Conservation (phyloP, 2,329 filamentous ascomycete species). For the Malbranchea zuffiana region DNA sequence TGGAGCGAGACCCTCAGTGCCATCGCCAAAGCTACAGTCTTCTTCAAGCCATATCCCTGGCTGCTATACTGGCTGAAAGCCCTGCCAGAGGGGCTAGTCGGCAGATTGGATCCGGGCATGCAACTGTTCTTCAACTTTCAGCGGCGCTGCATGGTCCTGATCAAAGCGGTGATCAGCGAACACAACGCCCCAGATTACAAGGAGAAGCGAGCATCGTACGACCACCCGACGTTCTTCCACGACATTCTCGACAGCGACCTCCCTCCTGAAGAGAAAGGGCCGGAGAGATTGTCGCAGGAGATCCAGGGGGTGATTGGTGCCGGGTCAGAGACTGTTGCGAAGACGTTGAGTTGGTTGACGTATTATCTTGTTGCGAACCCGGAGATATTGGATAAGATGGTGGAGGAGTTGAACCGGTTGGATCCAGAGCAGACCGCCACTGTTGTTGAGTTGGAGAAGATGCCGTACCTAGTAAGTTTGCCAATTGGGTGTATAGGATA, state of each 20-base stretch:
- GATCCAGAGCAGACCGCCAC: slow-evolving; percentile 17
- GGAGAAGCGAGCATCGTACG: slow-evolving; percentile 6
- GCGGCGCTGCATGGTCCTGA: slow-evolving; percentile 8
- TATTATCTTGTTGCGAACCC: slow-evolving; percentile 10
- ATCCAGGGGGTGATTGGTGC: slow-evolving; percentile 23
- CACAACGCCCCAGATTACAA: slow-evolving; percentile 5
- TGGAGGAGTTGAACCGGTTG: slow-evolving; percentile 17
- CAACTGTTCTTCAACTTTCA: slow-evolving; percentile 7
- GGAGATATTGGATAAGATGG: slow-evolving; percentile 9
- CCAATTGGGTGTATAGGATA: neutral
- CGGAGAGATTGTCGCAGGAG: slow-evolving; percentile 23
- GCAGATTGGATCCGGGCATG: slow-evolving; percentile 9
- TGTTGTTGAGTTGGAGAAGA: slow-evolving; percentile 26
- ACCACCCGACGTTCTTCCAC: slow-evolving; percentile 23
- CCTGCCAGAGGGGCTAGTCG: slow-evolving; percentile 7
- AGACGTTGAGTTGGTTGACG: slow-evolving; percentile 18
- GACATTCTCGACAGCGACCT: slow-evolving; percentile 18
- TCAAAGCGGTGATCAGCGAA: slow-evolving; percentile 6
- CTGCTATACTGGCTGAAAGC: slow-evolving; percentile 6
- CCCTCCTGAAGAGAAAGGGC: slow-evolving; percentile 22
- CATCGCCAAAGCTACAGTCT: slow-evolving; percentile 12
- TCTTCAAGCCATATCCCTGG: slow-evolving; percentile 9
- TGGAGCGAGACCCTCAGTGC: slow-evolving; percentile 22
- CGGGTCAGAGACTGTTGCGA: slow-evolving; percentile 25
- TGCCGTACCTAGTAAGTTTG: slow-evolving; percentile 29